Conservation (phyloP, 2,329 filamentous ascomycete species). For the Ophiostoma novo-ulmi region DNA sequence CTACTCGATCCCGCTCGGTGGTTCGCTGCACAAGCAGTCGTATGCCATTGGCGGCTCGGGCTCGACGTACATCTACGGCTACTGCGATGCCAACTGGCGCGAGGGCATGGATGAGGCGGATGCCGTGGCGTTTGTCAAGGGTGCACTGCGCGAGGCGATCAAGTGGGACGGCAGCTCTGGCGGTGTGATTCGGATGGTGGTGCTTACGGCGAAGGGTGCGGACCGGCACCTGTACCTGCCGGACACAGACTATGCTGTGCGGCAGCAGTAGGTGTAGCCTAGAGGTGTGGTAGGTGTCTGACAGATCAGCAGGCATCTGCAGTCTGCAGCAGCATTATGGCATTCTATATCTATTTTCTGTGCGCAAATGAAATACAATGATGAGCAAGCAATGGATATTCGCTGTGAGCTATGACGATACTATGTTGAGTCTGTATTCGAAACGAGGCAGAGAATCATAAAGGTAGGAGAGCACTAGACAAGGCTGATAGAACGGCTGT, state of each 20-base stretch:
- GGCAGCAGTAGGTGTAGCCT: constrained; percentile 48
- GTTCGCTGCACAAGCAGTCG: constrained; percentile 93
- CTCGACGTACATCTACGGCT: constrained; percentile 98
- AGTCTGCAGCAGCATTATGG: neutral
- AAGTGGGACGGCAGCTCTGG: constrained; percentile 99
- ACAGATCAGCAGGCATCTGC: neutral
- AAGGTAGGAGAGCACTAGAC: too few relatives aligned
- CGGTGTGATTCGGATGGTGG: constrained; percentile 96
- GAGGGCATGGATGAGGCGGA: constrained; percentile 92
- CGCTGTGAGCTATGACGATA: too few relatives aligned
- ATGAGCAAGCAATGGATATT: neutral
- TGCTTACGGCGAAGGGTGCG: constrained; percentile 82
- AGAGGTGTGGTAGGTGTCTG: neutral
- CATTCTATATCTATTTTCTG: neutral
- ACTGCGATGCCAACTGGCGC: constrained; percentile 93
- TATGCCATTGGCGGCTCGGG: constrained; percentile 96
- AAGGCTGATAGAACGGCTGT: too few relatives aligned
- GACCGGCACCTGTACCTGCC: constrained; percentile 93
- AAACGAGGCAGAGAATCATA: too few relatives aligned
- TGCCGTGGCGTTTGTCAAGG: constrained; percentile 89
- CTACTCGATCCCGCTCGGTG: constrained; percentile 93
- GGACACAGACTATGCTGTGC: constrained; percentile 76
- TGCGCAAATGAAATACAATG: neutral
- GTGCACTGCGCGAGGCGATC: constrained; percentile 85
- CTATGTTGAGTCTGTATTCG: too few relatives aligned